Percentiles rank a stretch among this genome's conserved stretches.
Conservation (phyloP, 768 basidiomycete species). For the Russula foetens region DNA sequence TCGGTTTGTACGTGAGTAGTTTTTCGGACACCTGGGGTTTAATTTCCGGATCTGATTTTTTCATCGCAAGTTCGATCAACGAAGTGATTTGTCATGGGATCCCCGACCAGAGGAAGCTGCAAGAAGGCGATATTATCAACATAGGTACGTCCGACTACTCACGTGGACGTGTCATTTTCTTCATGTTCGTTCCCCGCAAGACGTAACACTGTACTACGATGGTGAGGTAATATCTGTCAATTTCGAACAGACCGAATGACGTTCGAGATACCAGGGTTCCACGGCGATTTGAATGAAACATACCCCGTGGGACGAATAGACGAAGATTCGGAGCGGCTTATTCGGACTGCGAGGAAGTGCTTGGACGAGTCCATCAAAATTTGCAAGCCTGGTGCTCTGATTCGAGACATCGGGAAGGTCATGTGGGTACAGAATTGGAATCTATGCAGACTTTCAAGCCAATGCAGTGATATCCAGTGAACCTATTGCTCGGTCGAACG, state of each 20-base stretch:
- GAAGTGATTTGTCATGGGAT: slow-evolving; percentile 98
- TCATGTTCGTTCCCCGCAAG: slow-evolving; percentile 33
- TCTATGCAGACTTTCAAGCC: not conserved
- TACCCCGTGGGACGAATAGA: slow-evolving; percentile 86
- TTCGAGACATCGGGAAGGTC: slow-evolving; percentile 78
- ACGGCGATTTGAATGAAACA: slow-evolving; percentile 88
- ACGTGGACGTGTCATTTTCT: slow-evolving; percentile 1
- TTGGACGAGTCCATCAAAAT: slow-evolving; percentile 85
- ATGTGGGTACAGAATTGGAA: slow-evolving; percentile 49
- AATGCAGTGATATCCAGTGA: slow-evolving; percentile 42
- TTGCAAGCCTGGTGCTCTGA: slow-evolving; percentile 89
- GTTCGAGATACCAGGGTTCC: slow-evolving; percentile 52
- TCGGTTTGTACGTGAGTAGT: slow-evolving; percentile 86
- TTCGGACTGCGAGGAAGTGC: slow-evolving; percentile 72
- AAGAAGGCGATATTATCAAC: slow-evolving; percentile 95
- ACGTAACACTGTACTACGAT: slow-evolving; percentile 72
- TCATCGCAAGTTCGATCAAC: slow-evolving; percentile 64
- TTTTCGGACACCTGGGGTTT: not conserved
- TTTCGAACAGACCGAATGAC: not conserved
- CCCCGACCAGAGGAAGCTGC: slow-evolving; percentile 74
- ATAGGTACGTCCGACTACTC: slow-evolving; percentile 47
- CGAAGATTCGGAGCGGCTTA: slow-evolving; percentile 74
- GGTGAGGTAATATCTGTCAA: slow-evolving; percentile 36
- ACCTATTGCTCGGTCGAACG: slow-evolving; percentile 71
- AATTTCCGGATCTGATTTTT: not conserved